Percentiles rank a stretch among this genome's conserved stretches.
phyloP scores from a whole-genome alignment of 1,284 basidiomycete genomes.

The Marasmius oreades region DNA sequence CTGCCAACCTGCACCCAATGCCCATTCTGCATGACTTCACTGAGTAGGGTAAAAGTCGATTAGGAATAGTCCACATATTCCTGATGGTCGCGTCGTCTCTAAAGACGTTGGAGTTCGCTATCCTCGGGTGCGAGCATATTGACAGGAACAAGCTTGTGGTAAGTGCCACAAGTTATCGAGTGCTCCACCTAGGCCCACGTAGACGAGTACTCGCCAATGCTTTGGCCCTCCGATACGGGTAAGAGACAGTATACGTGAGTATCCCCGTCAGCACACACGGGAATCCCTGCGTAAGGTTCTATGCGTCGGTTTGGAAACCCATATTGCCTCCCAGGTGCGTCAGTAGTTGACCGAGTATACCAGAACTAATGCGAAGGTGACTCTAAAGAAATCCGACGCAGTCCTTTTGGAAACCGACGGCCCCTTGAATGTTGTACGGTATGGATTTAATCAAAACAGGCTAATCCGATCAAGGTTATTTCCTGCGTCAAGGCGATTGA shows the following conservation, averaged over 20 bases:
- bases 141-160: too few species aligned
- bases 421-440: too few species aligned
- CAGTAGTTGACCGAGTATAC: background rate
- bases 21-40: background rate
- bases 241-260: background rate
- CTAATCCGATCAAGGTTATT: too few species aligned
- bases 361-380: too few species aligned
- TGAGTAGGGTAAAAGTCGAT: background rate
- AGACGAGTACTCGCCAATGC: background rate
- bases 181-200: background rate
- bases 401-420: too few species aligned
- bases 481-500: too few species aligned
- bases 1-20: background rate
- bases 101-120: background rate
- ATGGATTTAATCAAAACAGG: too few species aligned
- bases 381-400: too few species aligned
- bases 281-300: background rate
- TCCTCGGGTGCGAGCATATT: background rate
- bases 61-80: background rate
- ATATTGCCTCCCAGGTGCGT: background rate
- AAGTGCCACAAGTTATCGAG: background rate
- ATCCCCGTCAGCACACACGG: background rate
- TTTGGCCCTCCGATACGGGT: background rate
- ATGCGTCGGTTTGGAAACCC: background rate
- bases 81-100: background rate